phyloP scores from a whole-genome alignment of 2,329 filamentous ascomycete species.

The Ophioceras dolichostomum region DNA sequence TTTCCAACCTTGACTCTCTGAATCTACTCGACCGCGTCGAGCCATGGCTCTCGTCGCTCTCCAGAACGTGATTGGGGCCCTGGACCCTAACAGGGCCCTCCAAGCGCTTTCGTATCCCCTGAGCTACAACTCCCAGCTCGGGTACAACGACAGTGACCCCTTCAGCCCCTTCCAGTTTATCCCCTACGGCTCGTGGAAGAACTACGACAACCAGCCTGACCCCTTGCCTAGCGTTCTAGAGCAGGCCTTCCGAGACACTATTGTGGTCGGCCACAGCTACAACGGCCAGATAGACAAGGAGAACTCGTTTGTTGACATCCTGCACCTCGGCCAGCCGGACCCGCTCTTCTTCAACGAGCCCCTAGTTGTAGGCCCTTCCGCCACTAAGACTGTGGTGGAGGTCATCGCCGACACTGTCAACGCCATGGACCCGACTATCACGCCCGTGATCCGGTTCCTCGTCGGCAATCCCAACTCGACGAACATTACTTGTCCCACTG shows the following conservation, averaged over 20 bases:
- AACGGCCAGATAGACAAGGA: neutral
- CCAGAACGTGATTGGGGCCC: neutral
- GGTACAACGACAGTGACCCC: neutral
- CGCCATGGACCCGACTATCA: neutral
- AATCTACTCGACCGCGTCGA: too few relatives aligned
- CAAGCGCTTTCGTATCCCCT: neutral
- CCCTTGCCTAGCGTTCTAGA: neutral
- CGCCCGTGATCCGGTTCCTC: neutral
- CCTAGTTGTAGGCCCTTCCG: neutral
- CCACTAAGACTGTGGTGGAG: neutral
- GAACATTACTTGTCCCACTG: neutral
- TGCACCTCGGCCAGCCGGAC: neutral
- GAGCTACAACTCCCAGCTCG: neutral
- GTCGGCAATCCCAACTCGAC: neutral
- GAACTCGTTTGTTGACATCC: slow-evolving; percentile 1
- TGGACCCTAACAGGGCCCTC: neutral
- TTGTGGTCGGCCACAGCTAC: neutral
- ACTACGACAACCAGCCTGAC: neutral
- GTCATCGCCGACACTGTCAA: slow-evolving; percentile 1
- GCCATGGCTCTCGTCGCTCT: neutral
- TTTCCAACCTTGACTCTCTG: too few relatives aligned
- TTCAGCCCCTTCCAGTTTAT: slow-evolving; percentile 1
- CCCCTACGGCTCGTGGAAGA: neutral
- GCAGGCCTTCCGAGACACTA: neutral
- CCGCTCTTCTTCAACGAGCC: slow-evolving; percentile 1